A percentile compares a stretch with the other conserved stretches of the same genome.
Evolutionary conservation across 768 basidiomycete genomes (phyloP).

Genomic region (Hemileccinum rubropunctum): DNA sequence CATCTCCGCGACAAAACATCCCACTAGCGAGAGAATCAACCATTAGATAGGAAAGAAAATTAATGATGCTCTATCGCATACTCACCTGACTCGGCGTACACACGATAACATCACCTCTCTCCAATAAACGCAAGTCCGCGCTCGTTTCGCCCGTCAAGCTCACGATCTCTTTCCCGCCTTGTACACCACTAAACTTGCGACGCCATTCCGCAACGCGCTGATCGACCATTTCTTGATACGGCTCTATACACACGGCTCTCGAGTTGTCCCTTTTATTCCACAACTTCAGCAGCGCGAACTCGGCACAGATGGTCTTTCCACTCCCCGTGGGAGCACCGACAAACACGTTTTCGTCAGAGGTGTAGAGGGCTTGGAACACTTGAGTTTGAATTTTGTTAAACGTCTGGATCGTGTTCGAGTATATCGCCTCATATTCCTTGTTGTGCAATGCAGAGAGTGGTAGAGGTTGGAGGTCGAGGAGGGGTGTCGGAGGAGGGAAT

Average conservation of each 20-base stretch:
- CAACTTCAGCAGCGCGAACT: slow-evolving; percentile 90
- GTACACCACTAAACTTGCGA: slow-evolving; percentile 74
- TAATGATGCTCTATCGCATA: background rate
- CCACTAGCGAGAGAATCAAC: slow-evolving; percentile 56
- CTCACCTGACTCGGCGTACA: slow-evolving; percentile 89
- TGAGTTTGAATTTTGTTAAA: slow-evolving; percentile 99
- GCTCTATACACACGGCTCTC: slow-evolving; percentile 92
- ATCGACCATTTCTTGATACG: slow-evolving; percentile 98
- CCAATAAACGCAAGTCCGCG: slow-evolving; percentile 83
- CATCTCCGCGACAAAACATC: slow-evolving; percentile 91
- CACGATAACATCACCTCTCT: slow-evolving; percentile 90
- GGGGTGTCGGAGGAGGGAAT: slow-evolving; percentile 88
- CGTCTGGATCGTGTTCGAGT: slow-evolving; percentile 70
- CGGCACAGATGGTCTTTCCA: slow-evolving; percentile 96
- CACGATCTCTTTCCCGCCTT: slow-evolving; percentile 92
- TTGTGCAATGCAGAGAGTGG: slow-evolving; percentile 92
- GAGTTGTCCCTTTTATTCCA: slow-evolving; percentile 86
- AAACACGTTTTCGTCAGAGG: slow-evolving; percentile 94
- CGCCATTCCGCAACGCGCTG: slow-evolving; percentile 87
- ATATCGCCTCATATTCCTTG: slow-evolving; percentile 87
- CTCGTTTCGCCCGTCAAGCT: slow-evolving; percentile 93
- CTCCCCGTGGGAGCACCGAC: slow-evolving; percentile 96
- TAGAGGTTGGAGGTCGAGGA: slow-evolving; percentile 89
- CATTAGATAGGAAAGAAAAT: background rate
- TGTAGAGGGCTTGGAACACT: slow-evolving; percentile 97